phyloP scores from a whole-genome alignment of 306 rosid species.

The Dalbergia oliveri region DNA sequence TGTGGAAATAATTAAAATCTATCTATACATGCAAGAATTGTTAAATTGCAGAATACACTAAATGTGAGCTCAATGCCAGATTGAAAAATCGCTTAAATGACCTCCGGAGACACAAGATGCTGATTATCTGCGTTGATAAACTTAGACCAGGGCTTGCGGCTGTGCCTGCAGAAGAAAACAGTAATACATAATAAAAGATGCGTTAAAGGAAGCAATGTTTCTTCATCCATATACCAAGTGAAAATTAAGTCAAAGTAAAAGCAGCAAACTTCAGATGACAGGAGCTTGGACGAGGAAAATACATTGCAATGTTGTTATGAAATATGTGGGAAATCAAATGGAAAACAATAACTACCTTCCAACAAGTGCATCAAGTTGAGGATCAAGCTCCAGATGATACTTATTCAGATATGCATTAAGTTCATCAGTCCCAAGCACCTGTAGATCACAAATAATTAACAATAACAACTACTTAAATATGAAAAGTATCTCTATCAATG shows the following conservation, averaged over 20 bases:
- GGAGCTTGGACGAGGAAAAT: neutral
- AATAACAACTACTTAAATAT: slow-evolving; percentile 10
- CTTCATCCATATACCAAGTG: slow-evolving; percentile 19
- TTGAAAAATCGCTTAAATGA: slow-evolving; percentile 35
- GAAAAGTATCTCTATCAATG: neutral
- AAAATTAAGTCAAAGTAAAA: neutral
- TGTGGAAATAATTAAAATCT: slow-evolving; percentile 33
- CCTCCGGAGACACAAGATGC: slow-evolving; percentile 94
- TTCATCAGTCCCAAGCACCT: slow-evolving; percentile 91
- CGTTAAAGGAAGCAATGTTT: neutral
- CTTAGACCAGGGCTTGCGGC: slow-evolving; percentile 93
- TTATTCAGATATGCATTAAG: slow-evolving; percentile 77
- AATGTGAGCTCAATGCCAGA: neutral
- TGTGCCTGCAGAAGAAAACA: slow-evolving; percentile 71
- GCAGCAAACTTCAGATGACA: slow-evolving; percentile 29
- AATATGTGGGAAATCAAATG: slow-evolving; percentile 13
- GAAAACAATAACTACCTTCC: slow-evolving; percentile 74
- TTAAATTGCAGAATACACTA: neutral
- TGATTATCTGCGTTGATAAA: slow-evolving; percentile 90
- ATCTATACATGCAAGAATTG: neutral
- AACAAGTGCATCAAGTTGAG: slow-evolving; percentile 82
- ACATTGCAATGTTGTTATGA: slow-evolving; percentile 14
- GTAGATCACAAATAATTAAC: slow-evolving; percentile 32
- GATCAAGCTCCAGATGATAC: slow-evolving; percentile 82
- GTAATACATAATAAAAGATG: slow-evolving; percentile 34